phyloP scores from a whole-genome alignment of 1,284 basidiomycete genomes.

The Apiotrichum sp. region DNA sequence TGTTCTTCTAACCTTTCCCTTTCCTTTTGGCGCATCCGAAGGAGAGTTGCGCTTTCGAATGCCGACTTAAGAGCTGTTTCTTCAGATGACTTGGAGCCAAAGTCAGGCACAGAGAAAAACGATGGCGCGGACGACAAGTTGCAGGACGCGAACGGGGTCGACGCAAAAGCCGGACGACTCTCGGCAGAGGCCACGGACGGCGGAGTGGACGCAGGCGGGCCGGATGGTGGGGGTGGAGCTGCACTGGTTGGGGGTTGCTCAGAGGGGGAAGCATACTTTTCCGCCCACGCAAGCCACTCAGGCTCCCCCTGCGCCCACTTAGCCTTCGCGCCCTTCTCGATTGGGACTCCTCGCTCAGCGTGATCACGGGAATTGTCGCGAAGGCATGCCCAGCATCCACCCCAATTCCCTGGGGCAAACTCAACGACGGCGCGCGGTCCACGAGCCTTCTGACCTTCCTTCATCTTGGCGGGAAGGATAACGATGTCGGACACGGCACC shows the following conservation, averaged over 20 bases:
- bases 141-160: constrained; percentile 10
- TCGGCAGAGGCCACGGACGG: constrained; percentile 1
- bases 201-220: neutral
- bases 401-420: constrained; percentile 47
- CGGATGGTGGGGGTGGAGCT: neutral
- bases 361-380: constrained; percentile 28
- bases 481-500: constrained; percentile 38
- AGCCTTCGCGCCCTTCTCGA: constrained; percentile 56
- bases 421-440: constrained; percentile 48
- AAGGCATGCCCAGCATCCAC: constrained; percentile 45
- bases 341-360: constrained; percentile 27
- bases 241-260: neutral
- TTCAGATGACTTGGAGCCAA: constrained; percentile 12
- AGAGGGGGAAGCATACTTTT: constrained; percentile 24
- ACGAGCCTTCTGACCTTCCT: constrained; percentile 39
- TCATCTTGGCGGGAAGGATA: constrained; percentile 18
- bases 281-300: constrained; percentile 62
- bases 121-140: neutral
- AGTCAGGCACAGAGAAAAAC: neutral
- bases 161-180: constrained; percentile 10
- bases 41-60: constrained; percentile 71
- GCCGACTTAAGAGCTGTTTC: constrained; percentile 52
- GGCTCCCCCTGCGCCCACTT: constrained; percentile 66
- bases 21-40: constrained; percentile 67
- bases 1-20: constrained; percentile 60